Evolutionary conservation across 2,329 filamentous ascomycete species (phyloP), one percentile per base, ranked within the genome.

Genomic region (Calonectria henricotiae): DNA sequence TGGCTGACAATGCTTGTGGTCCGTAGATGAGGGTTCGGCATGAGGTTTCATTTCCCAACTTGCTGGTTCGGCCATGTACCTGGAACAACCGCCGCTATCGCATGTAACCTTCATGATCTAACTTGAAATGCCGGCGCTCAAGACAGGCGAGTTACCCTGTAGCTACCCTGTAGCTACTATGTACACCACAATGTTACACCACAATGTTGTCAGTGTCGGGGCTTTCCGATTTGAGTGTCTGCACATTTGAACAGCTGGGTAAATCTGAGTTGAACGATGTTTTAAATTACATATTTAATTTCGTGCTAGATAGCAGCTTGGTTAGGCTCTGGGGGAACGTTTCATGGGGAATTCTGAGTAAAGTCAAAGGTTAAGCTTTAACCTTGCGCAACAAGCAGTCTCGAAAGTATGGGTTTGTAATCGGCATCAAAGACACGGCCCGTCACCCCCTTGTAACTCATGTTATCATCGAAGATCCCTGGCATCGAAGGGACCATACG

Each of bases 1-100:
- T 62, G 44, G 35, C 11, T 25, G 37, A 9, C 15, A 44, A 65
- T 63, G 67, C 67, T 35, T 37, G 62, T 62, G 44, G 65, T 65
- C 46, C 39, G 20, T 30, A 17, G 25, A 35, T 23, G 17, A 3
- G n/a, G 17, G 35, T 23, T 3, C 9, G 11, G 51, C 32, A 55
- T 55, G 51, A 37, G 51, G 51, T 55, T 55, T 37, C 51, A 55
- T 51, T 66, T n/a, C 32, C 35, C 17, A 61, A n/a, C 32, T 9
- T 47, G 8, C 5, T 20, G 23, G 7, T 43, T n/a, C 23, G 3
- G 37, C 37, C 55, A 60, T 32, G 51, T 55, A 35, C 23, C 32
- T 55, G 23, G 25, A 60, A 30, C 23, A 27, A 13, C 25, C 7
- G 15, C 41, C 13, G 20, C 17, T 17, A 60, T 60, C 23, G 35